These are phyloP conservation scores for Thinopyrum obtusiflorum DNA, from an alignment of 202 grass and related monocot species.

Conservation along the genomic window DNA sequence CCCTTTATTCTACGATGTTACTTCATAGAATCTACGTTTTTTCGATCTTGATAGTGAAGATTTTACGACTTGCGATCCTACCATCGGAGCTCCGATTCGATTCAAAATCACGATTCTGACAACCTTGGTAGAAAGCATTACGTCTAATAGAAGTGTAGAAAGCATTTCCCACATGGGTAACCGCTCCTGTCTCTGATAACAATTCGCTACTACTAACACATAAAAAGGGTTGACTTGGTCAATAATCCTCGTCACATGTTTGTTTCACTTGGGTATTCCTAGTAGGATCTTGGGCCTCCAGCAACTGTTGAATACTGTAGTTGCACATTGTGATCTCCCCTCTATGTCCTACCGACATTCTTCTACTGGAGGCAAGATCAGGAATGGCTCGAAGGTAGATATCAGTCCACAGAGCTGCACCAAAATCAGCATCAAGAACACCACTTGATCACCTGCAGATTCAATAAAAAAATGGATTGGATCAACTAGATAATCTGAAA, in stretches of 20 bases:
- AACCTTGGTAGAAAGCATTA: too few species aligned
- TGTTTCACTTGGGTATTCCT: neutral
- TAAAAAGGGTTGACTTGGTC: neutral
- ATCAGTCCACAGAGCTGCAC: constrained; percentile 47
- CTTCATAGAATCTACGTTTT: too few species aligned
- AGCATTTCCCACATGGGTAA: too few species aligned
- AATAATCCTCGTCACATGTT: neutral
- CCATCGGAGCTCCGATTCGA: too few species aligned
- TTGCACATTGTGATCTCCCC: neutral
- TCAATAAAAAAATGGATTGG: neutral
- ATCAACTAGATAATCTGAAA: neutral
- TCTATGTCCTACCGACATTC: neutral
- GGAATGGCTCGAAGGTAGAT: constrained; percentile 51
- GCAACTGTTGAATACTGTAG: neutral
- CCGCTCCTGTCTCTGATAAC: neutral
- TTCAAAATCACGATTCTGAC: too few species aligned
- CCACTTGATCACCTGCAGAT: constrained; percentile 60
- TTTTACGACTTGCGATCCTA: too few species aligned
- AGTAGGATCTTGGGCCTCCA: neutral
- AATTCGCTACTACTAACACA: neutral
- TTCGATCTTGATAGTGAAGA: too few species aligned
- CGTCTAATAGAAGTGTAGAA: too few species aligned
- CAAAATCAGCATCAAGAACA: constrained; percentile 56
- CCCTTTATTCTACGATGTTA: too few species aligned
- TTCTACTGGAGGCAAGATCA: constrained; percentile 33